Conservation (phyloP, 1,284 basidiomycete genomes). For the Schizopora paradoxa region DNA sequence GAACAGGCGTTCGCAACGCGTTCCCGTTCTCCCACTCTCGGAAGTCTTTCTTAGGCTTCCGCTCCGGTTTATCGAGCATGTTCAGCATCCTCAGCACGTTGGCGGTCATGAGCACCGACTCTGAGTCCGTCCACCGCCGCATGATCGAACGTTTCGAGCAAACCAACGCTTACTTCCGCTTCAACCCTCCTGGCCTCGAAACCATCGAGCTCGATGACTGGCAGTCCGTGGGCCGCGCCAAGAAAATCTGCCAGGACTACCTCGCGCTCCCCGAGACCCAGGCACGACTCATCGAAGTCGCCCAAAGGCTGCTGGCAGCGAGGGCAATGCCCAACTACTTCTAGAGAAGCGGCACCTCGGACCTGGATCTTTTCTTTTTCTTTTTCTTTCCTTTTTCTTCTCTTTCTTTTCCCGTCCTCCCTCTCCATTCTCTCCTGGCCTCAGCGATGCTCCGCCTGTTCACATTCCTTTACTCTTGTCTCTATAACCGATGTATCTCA, state of each 20-base stretch:
- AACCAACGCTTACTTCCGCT: constrained; percentile 14
- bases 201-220: constrained; percentile 13
- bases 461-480: no score
- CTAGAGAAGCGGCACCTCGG: background rate
- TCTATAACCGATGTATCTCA: no score
- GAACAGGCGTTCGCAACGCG: constrained; percentile 10
- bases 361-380: background rate
- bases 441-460: no score
- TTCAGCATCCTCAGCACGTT: constrained; percentile 13
- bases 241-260: constrained; percentile 9
- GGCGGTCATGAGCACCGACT: constrained; percentile 14
- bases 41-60: background rate
- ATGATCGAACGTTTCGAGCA: constrained; percentile 12
- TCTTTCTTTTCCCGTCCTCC: background rate
- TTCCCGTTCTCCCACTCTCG: constrained; percentile 3
- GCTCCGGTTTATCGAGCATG: constrained; percentile 10
- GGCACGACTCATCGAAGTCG: constrained; percentile 8
- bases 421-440: no score
- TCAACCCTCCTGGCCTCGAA: constrained; percentile 14
- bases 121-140: constrained; percentile 10
- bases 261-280: constrained; percentile 12
- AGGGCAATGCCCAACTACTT: background rate
- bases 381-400: background rate
- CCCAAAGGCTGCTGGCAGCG: constrained; percentile 6
- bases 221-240: constrained; percentile 9